These are phyloP conservation scores for Angomonas desouzai DNA, from an alignment of 208 protist genomes.

Conservation along the genomic window DNA sequence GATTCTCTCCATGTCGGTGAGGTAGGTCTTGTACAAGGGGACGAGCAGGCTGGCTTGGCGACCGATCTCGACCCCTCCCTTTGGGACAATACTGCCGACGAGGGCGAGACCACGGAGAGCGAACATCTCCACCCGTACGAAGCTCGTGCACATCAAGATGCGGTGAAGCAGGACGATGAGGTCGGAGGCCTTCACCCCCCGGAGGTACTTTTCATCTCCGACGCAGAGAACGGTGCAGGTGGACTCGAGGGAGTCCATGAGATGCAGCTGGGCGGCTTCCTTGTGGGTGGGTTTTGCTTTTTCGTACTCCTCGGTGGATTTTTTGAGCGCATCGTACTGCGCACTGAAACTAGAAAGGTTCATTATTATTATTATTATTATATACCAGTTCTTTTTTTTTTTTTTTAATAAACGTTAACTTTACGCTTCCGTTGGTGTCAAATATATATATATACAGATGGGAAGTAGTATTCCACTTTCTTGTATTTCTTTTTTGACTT, in stretches of 20 bases:
- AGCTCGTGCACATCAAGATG: conserved; percentile 16
- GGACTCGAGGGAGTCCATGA: conserved; percentile 21
- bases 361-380: conserved; percentile 9
- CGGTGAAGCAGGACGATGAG: conserved; percentile 24
- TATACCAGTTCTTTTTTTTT: background rate
- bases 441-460: no score
- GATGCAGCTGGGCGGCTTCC: background rate
- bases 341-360: background rate
- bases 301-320: background rate
- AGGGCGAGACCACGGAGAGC: conserved; percentile 47
- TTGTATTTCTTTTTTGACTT: no score
- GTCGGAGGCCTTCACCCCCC: conserved; percentile 21
- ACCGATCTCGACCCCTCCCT: conserved; percentile 33
- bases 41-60: conserved; percentile 22
- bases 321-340: background rate
- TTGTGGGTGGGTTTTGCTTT: background rate
- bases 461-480: no score
- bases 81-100: conserved; percentile 54
- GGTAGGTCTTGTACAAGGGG: conserved; percentile 20
- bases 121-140: conserved; percentile 15
- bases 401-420: conserved; percentile 14
- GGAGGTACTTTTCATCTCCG: conserved; percentile 33
- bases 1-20: conserved; percentile 27
- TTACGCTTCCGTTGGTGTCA: no score
- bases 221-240: conserved; percentile 44